Base-by-base conservation (phyloP, 805 yeast genomes). In the Saccharomyces jurei region DNA sequence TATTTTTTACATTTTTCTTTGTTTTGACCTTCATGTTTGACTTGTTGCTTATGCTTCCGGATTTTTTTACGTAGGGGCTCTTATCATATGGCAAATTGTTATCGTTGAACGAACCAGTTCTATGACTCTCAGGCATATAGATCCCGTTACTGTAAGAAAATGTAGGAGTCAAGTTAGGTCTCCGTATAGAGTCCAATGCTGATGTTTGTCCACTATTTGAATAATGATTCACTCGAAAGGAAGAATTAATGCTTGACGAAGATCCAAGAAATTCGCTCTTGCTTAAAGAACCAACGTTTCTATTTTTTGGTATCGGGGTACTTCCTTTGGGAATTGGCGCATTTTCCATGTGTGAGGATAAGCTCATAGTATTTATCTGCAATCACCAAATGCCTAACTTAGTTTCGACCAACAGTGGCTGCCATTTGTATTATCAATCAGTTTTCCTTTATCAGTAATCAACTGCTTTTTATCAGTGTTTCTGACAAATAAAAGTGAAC, bases 171-270 rank as follows among this genome's bases (percentile, higher is more conserved):
- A 56, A 52, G 22, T 57, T 54, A 5, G 61, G 31, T 32, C 62
- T 53, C 6, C 62, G 62, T 4, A 62, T 60, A 46, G 44, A 36
- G 9, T 36, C 44, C 10, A 36, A n/a, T 17, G 4, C 22, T 10
- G 44, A 21, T 6, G 44, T 51, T 32, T 56, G 59, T 22, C 52
- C 49, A 22, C 46, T 44, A 14, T 44, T 52, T 9, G 60, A 50
- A 50, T 50, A 54, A 54, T 61, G 60, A 25, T 58, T 58, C 46
- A 58, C 51, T 30, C 62, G 60, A 50, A 58, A 61, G 2, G 63
- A 57, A 10, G 56, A 55, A 29, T 59, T 56, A 21, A 22, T 26
- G 30, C 54, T 51, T 17, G 55, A 53, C 3, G 60, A 51, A 36
- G 44, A 36, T 36, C 44, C 44, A 17, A 36, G 44, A 6, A 36